A percentile compares a stretch with the other conserved stretches of the same genome.
Conservation (phyloP, 2,329 filamentous ascomycete genomes). For the Aspergillus novofumigatus region DNA sequence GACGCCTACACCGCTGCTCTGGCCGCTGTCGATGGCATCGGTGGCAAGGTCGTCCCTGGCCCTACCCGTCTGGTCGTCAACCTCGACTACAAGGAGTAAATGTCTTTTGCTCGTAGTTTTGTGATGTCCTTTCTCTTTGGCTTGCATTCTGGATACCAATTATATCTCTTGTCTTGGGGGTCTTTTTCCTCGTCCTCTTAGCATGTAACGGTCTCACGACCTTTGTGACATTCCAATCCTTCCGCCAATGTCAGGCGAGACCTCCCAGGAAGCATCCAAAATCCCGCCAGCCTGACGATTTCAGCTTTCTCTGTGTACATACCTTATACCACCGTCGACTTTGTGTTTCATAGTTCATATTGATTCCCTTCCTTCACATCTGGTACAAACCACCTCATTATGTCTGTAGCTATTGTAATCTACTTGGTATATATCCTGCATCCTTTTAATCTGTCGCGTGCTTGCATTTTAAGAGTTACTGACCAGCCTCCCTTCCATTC, state of each 20-base stretch:
- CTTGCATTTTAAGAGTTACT: too few relatives aligned
- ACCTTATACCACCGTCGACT: background rate
- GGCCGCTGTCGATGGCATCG: slow-evolving; percentile 26
- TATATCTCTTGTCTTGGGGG: background rate
- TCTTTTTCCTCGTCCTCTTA: background rate
- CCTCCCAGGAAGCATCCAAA: slow-evolving; percentile 1
- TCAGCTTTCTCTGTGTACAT: background rate
- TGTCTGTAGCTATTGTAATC: background rate
- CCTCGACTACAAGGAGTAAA: slow-evolving; percentile 26
- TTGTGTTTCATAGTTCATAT: background rate
- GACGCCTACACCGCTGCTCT: slow-evolving; percentile 33
- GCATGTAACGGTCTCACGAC: background rate
- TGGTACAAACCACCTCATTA: background rate
- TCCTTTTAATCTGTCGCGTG: background rate
- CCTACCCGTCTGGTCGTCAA: slow-evolving; percentile 29
- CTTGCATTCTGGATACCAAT: slow-evolving; percentile 2
- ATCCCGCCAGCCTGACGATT: background rate
- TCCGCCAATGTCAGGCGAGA: background rate
- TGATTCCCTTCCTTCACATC: background rate
- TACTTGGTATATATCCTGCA: background rate
- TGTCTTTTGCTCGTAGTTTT: slow-evolving; percentile 5
- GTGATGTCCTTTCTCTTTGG: slow-evolving; percentile 6
- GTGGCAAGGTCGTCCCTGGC: slow-evolving; percentile 22
- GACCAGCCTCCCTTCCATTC: background rate
- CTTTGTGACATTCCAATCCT: background rate